These are phyloP conservation scores for Saraca asoca DNA, from an alignment of 331 rosid species.

Conservation along the genomic window DNA sequence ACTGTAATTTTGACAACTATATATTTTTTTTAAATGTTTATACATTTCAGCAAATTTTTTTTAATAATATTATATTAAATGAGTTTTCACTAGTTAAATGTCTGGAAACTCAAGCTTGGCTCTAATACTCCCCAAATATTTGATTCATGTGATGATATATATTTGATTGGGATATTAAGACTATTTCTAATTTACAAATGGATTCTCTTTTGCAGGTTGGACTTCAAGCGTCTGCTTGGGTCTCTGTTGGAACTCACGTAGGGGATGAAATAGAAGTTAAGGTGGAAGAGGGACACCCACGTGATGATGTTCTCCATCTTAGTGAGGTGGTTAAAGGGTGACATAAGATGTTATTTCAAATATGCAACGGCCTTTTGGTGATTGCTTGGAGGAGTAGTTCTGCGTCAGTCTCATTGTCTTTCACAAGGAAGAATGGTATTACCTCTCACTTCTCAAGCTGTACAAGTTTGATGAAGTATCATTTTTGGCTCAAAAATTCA, in stretches of 20 bases:
- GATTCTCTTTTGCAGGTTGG: constrained; percentile 73
- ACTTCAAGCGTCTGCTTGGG: constrained; percentile 74
- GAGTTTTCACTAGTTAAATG: too few species aligned
- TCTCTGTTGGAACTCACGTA: constrained; percentile 68
- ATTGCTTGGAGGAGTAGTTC: constrained; percentile 29
- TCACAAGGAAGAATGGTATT: neutral
- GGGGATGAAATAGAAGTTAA: constrained; percentile 81
- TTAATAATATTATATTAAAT: too few species aligned
- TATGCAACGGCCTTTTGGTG: neutral
- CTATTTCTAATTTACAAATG: constrained; percentile 5
- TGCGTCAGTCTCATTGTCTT: neutral
- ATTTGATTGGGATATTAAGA: too few species aligned
- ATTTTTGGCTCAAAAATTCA: constrained; percentile 28
- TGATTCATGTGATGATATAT: too few species aligned
- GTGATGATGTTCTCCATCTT: constrained; percentile 70
- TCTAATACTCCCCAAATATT: too few species aligned
- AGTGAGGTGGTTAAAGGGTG: constrained; percentile 63
- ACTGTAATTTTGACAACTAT: too few species aligned
- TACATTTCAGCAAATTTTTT: too few species aligned
- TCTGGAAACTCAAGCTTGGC: too few species aligned
- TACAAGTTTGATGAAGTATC: constrained; percentile 18
- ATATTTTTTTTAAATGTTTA: too few species aligned
- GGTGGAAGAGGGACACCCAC: constrained; percentile 88
- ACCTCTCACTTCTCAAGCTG: constrained; percentile 10
- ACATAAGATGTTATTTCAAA: constrained; percentile 6